Evolutionary conservation across 345 rosid genomes (phyloP).

Genomic region (Arabis alpina): DNA sequence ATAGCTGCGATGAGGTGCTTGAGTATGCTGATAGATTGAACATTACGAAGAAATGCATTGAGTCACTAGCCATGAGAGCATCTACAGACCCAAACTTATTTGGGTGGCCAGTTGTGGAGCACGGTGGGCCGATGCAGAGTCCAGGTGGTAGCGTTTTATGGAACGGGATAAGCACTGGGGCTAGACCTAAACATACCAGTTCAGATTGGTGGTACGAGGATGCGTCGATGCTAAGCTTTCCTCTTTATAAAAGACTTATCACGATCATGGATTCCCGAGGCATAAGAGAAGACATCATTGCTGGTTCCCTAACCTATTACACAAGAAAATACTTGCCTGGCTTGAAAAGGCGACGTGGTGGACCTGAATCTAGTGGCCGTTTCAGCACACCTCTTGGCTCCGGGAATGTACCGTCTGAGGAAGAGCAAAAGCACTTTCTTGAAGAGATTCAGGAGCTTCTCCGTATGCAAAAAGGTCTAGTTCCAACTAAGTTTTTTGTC

Average conservation of each 20-base stretch:
- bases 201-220: conserved; percentile 99
- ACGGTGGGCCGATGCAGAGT: conserved; percentile 93
- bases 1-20: conserved; percentile 75
- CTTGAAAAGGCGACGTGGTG: conserved; percentile 72
- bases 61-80: conserved; percentile 75
- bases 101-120: conserved; percentile 95
- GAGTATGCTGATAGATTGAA: conserved; percentile 70
- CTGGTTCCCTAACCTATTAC: conserved; percentile 74
- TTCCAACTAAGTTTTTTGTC: conserved; percentile 76
- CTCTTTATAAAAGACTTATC: conserved; percentile 76
- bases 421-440: conserved; percentile 77
- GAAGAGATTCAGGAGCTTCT: conserved; percentile 78
- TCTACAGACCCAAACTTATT: conserved; percentile 85
- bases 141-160: conserved; percentile 95
- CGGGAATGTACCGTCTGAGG: conserved; percentile 71
- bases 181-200: conserved; percentile 71
- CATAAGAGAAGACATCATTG: conserved; percentile 70
- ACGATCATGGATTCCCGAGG: conserved; percentile 78
- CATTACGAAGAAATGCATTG: conserved; percentile 77
- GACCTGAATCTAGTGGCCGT: conserved; percentile 67
- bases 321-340: conserved; percentile 87
- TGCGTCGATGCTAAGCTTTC: conserved; percentile 71
- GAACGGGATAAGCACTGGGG: conserved; percentile 98
- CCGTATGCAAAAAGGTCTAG: conserved; percentile 79
- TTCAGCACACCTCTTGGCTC: conserved; percentile 54